Percentiles rank a stretch among this genome's conserved stretches.
These are phyloP conservation scores for Volvariella surrecta DNA, from an alignment of 1,284 basidiomycete genomes.

Conservation along the genomic window DNA sequence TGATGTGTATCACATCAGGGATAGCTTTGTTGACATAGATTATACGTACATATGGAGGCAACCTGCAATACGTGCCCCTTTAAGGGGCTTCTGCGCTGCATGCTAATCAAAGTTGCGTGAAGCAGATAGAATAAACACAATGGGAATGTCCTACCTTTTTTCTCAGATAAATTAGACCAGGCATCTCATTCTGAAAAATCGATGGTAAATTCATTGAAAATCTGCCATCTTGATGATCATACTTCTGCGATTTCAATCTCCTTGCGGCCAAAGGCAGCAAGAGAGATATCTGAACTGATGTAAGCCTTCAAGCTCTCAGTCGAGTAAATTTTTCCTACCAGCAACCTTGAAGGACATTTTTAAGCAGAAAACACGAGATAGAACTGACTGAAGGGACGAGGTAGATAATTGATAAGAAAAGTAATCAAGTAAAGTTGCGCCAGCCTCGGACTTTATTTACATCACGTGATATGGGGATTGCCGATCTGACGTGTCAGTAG, in stretches of 20 bases:
- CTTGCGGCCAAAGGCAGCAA: constrained; percentile 96
- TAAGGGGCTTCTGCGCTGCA: constrained; percentile 77
- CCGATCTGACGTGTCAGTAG: too few relatives aligned
- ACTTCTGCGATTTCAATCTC: constrained; percentile 98
- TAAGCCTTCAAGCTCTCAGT: constrained; percentile 5
- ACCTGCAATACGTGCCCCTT: constrained; percentile 94
- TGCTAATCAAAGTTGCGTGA: constrained; percentile 42
- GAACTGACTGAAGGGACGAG: constrained; percentile 26
- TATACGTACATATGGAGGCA: constrained; percentile 86
- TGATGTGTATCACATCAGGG: constrained; percentile 20
- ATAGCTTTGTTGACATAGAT: background rate
- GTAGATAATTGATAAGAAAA: background rate
- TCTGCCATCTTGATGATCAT: constrained; percentile 12
- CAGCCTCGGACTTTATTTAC: constrained; percentile 27
- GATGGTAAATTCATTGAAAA: constrained; percentile 8
- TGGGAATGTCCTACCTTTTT: constrained; percentile 51
- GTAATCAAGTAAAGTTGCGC: constrained; percentile 22
- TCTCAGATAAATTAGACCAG: constrained; percentile 89
- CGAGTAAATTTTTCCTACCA: constrained; percentile 34
- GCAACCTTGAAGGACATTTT: constrained; percentile 82
- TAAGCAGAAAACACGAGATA: constrained; percentile 18
- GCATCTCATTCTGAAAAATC: constrained; percentile 72
- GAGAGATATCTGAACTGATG: constrained; percentile 70
- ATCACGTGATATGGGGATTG: constrained; percentile 19
- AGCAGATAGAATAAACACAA: constrained; percentile 12